Conservation (phyloP, 2,329 filamentous ascomycete species). For the Neonectria punicea region DNA sequence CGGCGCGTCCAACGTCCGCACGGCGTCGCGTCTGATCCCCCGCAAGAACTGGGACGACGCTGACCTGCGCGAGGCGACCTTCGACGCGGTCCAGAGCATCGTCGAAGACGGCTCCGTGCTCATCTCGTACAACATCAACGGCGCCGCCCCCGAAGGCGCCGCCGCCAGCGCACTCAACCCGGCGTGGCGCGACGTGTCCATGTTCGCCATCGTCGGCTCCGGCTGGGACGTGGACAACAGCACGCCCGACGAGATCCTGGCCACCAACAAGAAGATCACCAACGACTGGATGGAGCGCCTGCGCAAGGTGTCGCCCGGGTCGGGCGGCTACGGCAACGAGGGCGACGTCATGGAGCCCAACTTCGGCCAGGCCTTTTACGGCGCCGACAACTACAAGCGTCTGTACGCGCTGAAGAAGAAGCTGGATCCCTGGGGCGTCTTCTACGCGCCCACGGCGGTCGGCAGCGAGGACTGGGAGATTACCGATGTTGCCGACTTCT, state of each 20-base stretch:
- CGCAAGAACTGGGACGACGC: conserved; percentile 41
- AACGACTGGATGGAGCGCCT: conserved; percentile 31
- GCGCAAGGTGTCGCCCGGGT: conserved; percentile 29
- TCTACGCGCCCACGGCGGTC: conserved; percentile 35
- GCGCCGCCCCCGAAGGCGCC: conserved; percentile 24
- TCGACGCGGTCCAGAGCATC: conserved; percentile 32
- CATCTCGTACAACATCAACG: conserved; percentile 41
- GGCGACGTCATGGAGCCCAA: conserved; percentile 47
- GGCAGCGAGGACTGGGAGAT: conserved; percentile 33
- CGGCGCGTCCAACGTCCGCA: conserved; percentile 38
- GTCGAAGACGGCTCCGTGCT: conserved; percentile 38
- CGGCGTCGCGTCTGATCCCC: conserved; percentile 54
- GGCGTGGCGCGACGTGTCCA: conserved; percentile 56
- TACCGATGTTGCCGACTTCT: conserved; percentile 7
- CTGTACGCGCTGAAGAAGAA: conserved; percentile 46
- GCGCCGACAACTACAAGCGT: conserved; percentile 39
- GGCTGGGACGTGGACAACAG: conserved; percentile 29
- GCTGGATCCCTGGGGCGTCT: conserved; percentile 45
- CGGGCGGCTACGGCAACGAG: conserved; percentile 47
- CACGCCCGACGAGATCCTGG: conserved; percentile 23
- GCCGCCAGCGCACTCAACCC: conserved; percentile 53
- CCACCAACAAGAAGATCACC: conserved; percentile 42
- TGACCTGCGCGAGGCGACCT: conserved; percentile 32
- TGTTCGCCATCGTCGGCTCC: conserved; percentile 47
- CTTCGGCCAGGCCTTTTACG: conserved; percentile 46